Conservation (phyloP, 1,284 basidiomycete genomes). For the Anthracocystis setariae region DNA sequence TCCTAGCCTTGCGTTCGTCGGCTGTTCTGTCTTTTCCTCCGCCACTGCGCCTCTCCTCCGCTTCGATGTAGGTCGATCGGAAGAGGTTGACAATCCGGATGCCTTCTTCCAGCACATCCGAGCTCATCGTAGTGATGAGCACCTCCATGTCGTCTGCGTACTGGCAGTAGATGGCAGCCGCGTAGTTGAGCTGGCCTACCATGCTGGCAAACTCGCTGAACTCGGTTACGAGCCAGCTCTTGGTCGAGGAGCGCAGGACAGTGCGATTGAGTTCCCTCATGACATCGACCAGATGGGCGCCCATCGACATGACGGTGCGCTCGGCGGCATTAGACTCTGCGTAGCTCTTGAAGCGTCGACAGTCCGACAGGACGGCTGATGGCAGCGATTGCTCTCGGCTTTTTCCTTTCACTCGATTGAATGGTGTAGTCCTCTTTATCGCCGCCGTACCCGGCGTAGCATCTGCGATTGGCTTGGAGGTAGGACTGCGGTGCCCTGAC, state of each 20-base stretch:
- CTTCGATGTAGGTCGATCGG: constrained; percentile 17
- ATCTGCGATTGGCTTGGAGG: too few species aligned
- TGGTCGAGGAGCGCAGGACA: constrained; percentile 4
- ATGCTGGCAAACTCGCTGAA: constrained; percentile 19
- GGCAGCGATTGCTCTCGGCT: constrained; percentile 3
- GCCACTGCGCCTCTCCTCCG: constrained; percentile 16
- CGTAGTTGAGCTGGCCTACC: constrained; percentile 34
- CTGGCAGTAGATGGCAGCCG: constrained; percentile 13
- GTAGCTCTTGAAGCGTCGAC: constrained; percentile 6
- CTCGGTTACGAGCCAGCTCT: background rate
- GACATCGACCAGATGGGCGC: constrained; percentile 4
- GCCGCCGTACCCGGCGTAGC: background rate
- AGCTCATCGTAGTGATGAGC: constrained; percentile 4
- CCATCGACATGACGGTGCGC: constrained; percentile 9
- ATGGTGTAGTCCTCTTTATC: background rate
- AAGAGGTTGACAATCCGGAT: constrained; percentile 3
- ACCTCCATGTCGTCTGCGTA: constrained; percentile 10
- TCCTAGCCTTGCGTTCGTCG: background rate
- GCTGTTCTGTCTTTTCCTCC: background rate
- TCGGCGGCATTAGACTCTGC: constrained; percentile 10
- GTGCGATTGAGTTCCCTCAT: constrained; percentile 23
- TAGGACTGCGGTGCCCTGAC: too few species aligned
- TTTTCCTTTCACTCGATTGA: constrained; percentile 10
- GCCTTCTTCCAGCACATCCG: background rate
- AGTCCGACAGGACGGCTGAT: constrained; percentile 14